Evolutionary conservation across 768 basidiomycete species (phyloP), one percentile per base, ranked within the genome.

Genomic region (Hygrocybe coccinea): DNA sequence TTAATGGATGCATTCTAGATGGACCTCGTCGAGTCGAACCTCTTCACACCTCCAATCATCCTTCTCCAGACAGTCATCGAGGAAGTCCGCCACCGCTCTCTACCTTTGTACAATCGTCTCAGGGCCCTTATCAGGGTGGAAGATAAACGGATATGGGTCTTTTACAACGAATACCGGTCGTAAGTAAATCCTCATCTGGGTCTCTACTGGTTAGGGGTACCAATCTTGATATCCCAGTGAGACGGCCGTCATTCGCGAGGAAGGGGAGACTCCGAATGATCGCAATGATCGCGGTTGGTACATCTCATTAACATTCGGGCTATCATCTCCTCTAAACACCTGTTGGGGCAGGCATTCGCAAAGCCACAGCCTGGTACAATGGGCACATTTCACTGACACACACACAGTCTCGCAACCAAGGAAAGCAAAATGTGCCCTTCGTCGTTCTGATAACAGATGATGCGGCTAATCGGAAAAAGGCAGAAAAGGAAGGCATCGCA

Each of bases 1-100:
- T 15, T 38, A 22, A 14, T 2, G 22, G 15, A 2, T 56, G 33
- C 22, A 38, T 49, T 39, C 12, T 62, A 97, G 91, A 97, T 98
- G 89, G 97, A 99, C 71, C 77, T 98, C 51, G 76, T 98, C 37
- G 89, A 93, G 68, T 90, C 89, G 0, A 72, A 79, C 1, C 73
- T 84, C 1, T 90, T 95, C 62, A 79, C 72, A 0, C 76, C 87
- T 0, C 92, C 95, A 0, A 84, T 97, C 52, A 86, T 99, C 54
- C 75, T 99, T 21, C 81, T 97, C 2, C 95, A 98, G 71, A 99
- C 95, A 0, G 95, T 97, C 2, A 76, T 98, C 51, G 91, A 97
- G 60, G 97, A 99, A 82, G 93, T 97, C 56, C 81, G 95, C 56
- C 97, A 98, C 67, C 81, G 97, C 17, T 93, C 90, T 1, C 73